Percentiles rank a stretch among this genome's conserved stretches.
These are phyloP conservation scores for Lupinus albus DNA, from an alignment of 306 rosid species.

Conservation along the genomic window DNA sequence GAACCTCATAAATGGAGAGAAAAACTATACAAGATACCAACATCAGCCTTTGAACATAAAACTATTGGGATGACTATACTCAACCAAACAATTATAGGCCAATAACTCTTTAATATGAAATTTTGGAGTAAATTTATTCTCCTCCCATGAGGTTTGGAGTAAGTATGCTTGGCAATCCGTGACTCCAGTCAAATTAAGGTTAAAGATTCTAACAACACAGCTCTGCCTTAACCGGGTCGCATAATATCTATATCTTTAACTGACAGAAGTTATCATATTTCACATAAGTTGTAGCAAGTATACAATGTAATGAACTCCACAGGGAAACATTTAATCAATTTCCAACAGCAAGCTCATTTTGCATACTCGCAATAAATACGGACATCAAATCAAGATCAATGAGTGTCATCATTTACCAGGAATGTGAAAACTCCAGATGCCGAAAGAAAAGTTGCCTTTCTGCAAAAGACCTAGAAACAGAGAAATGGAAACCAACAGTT, in stretches of 20 bases:
- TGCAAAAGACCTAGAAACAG: slow-evolving; percentile 75
- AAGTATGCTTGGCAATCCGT: neutral
- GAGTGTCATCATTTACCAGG: slow-evolving; percentile 60
- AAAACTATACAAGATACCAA: slow-evolving; percentile 31
- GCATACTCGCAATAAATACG: neutral
- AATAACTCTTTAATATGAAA: neutral
- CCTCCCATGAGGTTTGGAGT: neutral
- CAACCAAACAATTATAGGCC: slow-evolving; percentile 18
- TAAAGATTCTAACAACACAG: neutral
- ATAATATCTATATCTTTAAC: slow-evolving; percentile 5
- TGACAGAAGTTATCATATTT: slow-evolving; percentile 6
- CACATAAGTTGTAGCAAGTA: neutral
- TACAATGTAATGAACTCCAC: slow-evolving; percentile 4
- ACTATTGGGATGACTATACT: slow-evolving; percentile 47
- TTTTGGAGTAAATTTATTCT: neutral
- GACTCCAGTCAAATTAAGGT: neutral
- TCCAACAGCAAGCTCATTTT: slow-evolving; percentile 24
- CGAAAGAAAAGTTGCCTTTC: slow-evolving; percentile 76
- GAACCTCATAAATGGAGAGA: slow-evolving; percentile 1
- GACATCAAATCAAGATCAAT: slow-evolving; percentile 12
- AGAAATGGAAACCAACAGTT: slow-evolving; percentile 37
- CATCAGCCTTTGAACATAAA: slow-evolving; percentile 26
- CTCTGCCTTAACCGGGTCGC: slow-evolving; percentile 18
- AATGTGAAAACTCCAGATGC: slow-evolving; percentile 70
- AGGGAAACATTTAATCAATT: slow-evolving; percentile 31